These are phyloP conservation scores for Leishmania mexicana DNA, from an alignment of 208 protist genomes.

Conservation along the genomic window DNA sequence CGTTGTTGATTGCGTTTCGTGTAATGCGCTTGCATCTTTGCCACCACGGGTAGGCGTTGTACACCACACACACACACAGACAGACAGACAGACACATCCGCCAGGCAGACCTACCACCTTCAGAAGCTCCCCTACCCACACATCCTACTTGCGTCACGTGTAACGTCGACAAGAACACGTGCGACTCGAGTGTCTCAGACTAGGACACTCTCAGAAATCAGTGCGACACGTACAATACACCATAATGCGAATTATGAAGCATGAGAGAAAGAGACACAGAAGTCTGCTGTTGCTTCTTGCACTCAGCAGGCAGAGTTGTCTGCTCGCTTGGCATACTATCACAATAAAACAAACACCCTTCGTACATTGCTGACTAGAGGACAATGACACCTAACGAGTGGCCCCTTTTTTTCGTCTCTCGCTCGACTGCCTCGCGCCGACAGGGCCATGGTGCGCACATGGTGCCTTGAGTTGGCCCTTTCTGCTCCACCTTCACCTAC, in stretches of 20 bases:
- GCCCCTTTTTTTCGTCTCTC: neutral
- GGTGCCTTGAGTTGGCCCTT: neutral
- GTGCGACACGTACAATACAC: neutral
- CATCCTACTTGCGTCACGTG: neutral
- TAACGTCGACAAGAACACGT: neutral
- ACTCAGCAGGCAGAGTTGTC: neutral
- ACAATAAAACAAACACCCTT: neutral
- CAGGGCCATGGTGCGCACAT: neutral
- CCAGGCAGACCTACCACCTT: neutral
- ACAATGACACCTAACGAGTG: too few relatives aligned
- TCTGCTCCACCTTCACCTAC: neutral
- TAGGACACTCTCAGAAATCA: neutral
- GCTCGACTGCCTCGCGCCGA: neutral
- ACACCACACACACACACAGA: neutral
- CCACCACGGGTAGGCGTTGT: neutral
- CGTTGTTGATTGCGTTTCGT: neutral
- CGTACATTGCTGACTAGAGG: neutral
- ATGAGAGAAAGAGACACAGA: neutral
- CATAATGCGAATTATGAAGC: neutral
- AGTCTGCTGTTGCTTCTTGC: neutral
- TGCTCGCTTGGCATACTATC: neutral
- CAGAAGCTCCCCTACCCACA: neutral
- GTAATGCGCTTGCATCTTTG: neutral
- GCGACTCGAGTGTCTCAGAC: neutral
- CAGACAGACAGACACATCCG: neutral